phyloP scores from a whole-genome alignment of 1,139 yeast species.

The Kluyveromyces marxianus region DNA sequence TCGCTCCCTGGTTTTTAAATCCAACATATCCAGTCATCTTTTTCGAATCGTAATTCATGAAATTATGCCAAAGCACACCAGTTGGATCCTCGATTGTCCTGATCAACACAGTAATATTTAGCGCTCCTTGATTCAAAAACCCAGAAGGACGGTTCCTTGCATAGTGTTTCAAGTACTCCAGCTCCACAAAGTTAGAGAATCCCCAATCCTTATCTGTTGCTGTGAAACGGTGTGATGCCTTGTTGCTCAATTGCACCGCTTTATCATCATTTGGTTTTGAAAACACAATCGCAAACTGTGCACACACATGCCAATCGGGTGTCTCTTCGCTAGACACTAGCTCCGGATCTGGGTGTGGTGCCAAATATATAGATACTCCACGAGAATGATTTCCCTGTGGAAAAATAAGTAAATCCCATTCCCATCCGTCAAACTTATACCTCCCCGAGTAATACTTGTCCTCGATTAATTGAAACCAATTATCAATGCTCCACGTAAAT shows the following conservation, averaged over 20 bases:
- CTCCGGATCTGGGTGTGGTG: slow-evolving; percentile 31
- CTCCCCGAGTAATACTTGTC: slow-evolving; percentile 42
- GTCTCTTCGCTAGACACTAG: slow-evolving; percentile 23
- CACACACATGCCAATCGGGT: slow-evolving; percentile 75
- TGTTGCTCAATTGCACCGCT: slow-evolving; percentile 48
- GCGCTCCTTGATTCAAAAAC: slow-evolving; percentile 46
- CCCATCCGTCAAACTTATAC: slow-evolving; percentile 59
- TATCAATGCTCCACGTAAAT: slow-evolving; percentile 68
- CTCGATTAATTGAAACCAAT: slow-evolving; percentile 50
- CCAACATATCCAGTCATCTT: slow-evolving; percentile 87
- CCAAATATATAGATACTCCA: slow-evolving; percentile 55
- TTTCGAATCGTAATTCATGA: slow-evolving; percentile 79
- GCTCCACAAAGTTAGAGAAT: slow-evolving; percentile 66
- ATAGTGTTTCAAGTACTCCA: slow-evolving; percentile 39
- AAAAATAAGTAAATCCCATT: slow-evolving; percentile 70
- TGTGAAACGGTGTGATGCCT: slow-evolving; percentile 76
- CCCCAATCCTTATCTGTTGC: slow-evolving; percentile 92
- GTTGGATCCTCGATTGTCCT: slow-evolving; percentile 81
- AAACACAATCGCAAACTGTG: slow-evolving; percentile 78
- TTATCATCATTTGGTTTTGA: slow-evolving; percentile 73
- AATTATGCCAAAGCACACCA: slow-evolving; percentile 90
- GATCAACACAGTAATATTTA: slow-evolving; percentile 72
- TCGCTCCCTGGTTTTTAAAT: slow-evolving; percentile 92
- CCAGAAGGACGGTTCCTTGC: slow-evolving; percentile 28
- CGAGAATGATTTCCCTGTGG: slow-evolving; percentile 61